phyloP scores from a whole-genome alignment of 805 yeast genomes.

The Pichia phayaonensis region DNA sequence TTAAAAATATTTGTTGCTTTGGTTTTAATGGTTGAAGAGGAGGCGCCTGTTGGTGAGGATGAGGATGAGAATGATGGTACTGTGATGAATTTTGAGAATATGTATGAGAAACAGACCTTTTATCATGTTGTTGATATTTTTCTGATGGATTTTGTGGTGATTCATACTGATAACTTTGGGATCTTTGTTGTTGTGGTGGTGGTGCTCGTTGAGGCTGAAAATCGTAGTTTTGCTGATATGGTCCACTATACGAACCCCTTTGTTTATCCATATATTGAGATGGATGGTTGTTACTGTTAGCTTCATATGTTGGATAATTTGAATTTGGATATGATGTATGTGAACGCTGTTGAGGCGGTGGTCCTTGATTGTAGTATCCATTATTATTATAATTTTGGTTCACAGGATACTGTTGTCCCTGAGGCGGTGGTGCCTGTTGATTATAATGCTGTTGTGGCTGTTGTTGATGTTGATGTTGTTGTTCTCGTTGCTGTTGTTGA shows the following conservation, averaged over 20 bases:
- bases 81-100: background rate
- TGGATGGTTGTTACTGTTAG: background rate
- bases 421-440: constrained; percentile 1
- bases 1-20: background rate
- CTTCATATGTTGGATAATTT: background rate
- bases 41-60: background rate
- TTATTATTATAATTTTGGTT: background rate
- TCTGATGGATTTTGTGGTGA: background rate
- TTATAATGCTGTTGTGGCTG: constrained; percentile 1
- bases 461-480: constrained; percentile 3
- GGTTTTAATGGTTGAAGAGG: constrained; percentile 1
- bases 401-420: background rate
- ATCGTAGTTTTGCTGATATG: background rate
- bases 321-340: constrained; percentile 4
- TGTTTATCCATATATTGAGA: constrained; percentile 1
- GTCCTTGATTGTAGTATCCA: background rate
- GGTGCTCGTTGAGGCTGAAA: background rate
- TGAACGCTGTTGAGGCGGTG: background rate
- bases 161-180: background rate
- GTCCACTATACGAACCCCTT: background rate
- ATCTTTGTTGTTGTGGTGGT: background rate
- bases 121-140: background rate
- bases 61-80: background rate
- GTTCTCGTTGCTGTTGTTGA: constrained; percentile 3
- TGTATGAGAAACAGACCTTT: background rate